Evolutionary conservation across 192 early-diverging fungal genomes (phyloP).

Genomic region (Coemansia erecta): DNA sequence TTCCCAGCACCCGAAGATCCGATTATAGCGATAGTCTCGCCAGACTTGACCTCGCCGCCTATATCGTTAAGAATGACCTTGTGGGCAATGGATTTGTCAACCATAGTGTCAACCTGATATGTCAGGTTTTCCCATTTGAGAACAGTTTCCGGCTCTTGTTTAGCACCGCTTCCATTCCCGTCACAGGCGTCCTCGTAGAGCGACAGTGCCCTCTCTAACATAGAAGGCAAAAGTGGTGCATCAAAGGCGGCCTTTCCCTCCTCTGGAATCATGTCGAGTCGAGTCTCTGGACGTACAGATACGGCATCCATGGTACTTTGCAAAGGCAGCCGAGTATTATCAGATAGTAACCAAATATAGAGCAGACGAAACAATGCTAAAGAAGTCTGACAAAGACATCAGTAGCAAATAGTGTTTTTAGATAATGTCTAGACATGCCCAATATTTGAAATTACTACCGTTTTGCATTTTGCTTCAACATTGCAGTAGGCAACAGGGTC

Average conservation of each 20-base stretch:
- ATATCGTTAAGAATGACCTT: constrained; percentile 61
- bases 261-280: too few relatives aligned
- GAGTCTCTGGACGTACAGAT: too few relatives aligned
- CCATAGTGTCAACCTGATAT: constrained; percentile 29
- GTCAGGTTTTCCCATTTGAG: constrained; percentile 34
- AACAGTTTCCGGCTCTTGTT: constrained; percentile 11
- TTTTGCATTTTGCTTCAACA: too few relatives aligned
- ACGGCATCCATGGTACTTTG: too few relatives aligned
- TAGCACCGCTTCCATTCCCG: background rate
- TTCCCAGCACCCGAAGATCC: constrained; percentile 92
- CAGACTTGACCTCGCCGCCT: constrained; percentile 65
- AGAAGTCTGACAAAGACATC: too few relatives aligned
- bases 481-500: too few relatives aligned
- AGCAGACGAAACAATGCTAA: too few relatives aligned
- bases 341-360: too few relatives aligned
- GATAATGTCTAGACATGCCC: background rate
- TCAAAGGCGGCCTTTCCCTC: too few relatives aligned
- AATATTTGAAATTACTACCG: background rate
- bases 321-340: too few relatives aligned
- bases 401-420: background rate
- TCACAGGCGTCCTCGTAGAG: background rate
- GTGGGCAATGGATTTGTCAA: constrained; percentile 2
- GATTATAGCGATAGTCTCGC: constrained; percentile 83
- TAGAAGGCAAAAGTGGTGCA: too few relatives aligned
- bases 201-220: background rate